A percentile compares a stretch with the other conserved stretches of the same genome.
Evolutionary conservation across 495 filamentous ascomycete species (phyloP).

Genomic region (Penicillium alfredii): DNA sequence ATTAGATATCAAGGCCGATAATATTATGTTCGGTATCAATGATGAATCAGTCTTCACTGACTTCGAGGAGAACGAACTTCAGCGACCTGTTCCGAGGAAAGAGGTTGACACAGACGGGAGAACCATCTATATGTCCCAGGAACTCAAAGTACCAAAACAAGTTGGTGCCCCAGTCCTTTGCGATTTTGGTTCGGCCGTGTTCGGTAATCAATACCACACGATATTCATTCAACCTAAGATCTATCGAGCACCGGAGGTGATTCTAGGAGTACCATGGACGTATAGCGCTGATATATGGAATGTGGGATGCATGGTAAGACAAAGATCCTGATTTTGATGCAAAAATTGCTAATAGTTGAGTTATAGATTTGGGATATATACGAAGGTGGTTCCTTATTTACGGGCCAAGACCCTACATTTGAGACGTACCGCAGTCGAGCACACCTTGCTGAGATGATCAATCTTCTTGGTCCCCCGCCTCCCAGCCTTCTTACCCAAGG

Average conservation of each 20-base stretch:
- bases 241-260: slow-evolving; percentile 41
- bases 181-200: slow-evolving; percentile 26
- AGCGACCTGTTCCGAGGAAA: slow-evolving; percentile 13
- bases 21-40: slow-evolving; percentile 13
- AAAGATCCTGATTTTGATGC: background rate
- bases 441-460: slow-evolving; percentile 38
- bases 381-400: slow-evolving; percentile 23
- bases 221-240: slow-evolving; percentile 30
- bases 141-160: slow-evolving; percentile 16
- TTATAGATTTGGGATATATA: slow-evolving; percentile 29
- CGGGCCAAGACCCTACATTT: slow-evolving; percentile 18
- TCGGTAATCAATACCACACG: slow-evolving; percentile 9
- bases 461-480: slow-evolving; percentile 38
- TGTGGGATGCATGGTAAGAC: slow-evolving; percentile 40
- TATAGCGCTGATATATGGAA: slow-evolving; percentile 40
- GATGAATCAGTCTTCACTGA: slow-evolving; percentile 16
- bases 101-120: slow-evolving; percentile 5
- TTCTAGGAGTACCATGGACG: slow-evolving; percentile 34
- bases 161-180: slow-evolving; percentile 21
- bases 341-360: slow-evolving; percentile 1
- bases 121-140: slow-evolving; percentile 18
- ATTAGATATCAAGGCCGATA: slow-evolving; percentile 15
- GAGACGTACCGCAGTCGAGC: slow-evolving; percentile 31
- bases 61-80: slow-evolving; percentile 13
- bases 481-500: slow-evolving; percentile 25